These are phyloP conservation scores for Volvox carteri DNA, from an alignment of 163 green algal genomes.

Conservation along the genomic window DNA sequence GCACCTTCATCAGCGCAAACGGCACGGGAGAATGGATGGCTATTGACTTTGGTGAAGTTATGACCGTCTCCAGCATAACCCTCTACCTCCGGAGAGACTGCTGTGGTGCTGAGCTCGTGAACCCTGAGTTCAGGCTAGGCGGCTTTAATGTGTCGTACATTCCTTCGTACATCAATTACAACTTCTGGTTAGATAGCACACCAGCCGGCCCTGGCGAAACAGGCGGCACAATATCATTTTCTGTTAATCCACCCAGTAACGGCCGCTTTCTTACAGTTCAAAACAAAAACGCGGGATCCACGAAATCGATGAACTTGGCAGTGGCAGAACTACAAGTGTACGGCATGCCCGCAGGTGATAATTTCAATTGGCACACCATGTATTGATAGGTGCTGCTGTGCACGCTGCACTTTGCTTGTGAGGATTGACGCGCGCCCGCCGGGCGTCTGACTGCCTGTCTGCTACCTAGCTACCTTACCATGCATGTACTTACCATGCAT, in stretches of 20 bases:
- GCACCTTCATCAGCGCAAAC: background rate
- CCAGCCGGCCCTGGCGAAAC: background rate
- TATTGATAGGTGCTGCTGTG: too few species aligned
- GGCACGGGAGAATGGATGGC: background rate
- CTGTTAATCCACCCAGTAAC: background rate
- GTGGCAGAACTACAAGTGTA: background rate
- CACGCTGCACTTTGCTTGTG: too few species aligned
- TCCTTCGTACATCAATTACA: too few species aligned
- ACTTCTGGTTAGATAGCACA: too few species aligned
- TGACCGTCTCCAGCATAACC: background rate
- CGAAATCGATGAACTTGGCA: background rate
- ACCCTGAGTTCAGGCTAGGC: background rate
- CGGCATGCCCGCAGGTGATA: background rate
- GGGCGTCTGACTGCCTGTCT: too few species aligned
- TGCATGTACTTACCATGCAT: too few species aligned
- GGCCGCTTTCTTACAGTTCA: background rate
- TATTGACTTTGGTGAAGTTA: background rate
- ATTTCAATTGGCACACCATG: too few species aligned
- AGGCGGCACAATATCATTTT: background rate
- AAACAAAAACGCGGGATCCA: too few species aligned
- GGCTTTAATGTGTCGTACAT: background rate
- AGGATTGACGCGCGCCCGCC: too few species aligned
- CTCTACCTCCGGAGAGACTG: background rate
- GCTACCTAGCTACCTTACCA: too few species aligned
- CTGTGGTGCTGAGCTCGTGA: too few species aligned